Evolutionary conservation across 306 rosid species (phyloP).

Genomic region (Cicer arietinum): DNA sequence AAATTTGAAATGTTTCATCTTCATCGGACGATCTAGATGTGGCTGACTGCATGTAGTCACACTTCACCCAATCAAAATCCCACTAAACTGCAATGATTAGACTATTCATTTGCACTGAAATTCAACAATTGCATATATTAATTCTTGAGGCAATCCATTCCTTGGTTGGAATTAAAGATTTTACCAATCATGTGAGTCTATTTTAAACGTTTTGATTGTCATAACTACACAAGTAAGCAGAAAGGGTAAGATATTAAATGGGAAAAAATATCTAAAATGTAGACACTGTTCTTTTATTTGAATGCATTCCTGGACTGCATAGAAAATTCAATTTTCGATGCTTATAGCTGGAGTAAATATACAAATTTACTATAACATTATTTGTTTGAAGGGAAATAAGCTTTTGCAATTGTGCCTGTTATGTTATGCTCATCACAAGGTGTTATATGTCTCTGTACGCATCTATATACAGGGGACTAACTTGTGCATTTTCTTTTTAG

Average conservation of each 20-base stretch:
- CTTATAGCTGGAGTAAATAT: slow-evolving; percentile 10
- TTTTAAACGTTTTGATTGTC: slow-evolving; percentile 10
- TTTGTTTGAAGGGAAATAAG: not conserved
- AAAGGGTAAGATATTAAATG: slow-evolving; percentile 24
- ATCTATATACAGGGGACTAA: slow-evolving; percentile 1
- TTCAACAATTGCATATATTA: slow-evolving; percentile 29
- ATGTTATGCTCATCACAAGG: slow-evolving; percentile 15
- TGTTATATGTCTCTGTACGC: not conserved
- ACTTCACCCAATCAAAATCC: too few relatives aligned
- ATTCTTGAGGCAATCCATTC: slow-evolving; percentile 27
- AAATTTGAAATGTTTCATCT: too few relatives aligned
- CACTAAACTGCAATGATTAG: not conserved
- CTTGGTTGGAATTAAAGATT: not conserved
- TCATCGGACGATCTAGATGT: too few relatives aligned
- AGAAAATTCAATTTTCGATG: slow-evolving; percentile 16
- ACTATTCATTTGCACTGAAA: slow-evolving; percentile 19
- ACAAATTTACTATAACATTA: slow-evolving; percentile 1
- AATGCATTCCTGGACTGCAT: not conserved
- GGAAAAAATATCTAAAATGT: not conserved
- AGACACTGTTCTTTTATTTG: not conserved
- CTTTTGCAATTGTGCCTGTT: not conserved
- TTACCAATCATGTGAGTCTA: not conserved
- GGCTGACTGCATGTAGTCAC: too few relatives aligned
- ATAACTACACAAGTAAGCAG: not conserved
- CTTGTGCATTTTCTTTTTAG: not conserved